Evolutionary conservation across 306 rosid species (phyloP), one percentile per base, ranked within the genome.

Genomic region (Gillenia trifoliata): DNA sequence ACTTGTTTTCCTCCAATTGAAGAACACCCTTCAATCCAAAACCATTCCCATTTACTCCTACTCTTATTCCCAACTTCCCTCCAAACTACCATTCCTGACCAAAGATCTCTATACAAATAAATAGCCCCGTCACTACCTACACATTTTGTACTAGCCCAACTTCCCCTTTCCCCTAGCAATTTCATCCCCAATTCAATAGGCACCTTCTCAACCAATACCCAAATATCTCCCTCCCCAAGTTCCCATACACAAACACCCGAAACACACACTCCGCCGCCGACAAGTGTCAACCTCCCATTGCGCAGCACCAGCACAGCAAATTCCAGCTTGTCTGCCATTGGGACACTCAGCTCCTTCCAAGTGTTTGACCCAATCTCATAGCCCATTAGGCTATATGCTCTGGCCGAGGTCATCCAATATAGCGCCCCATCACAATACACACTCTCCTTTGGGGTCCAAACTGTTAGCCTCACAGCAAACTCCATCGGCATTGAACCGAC

Each of bases 371-470:
- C 36, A 60, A 89, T 72, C 55, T 85, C 81, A 64, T 55, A 89
- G 1, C 88, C 85, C 83, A 91, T 78, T 8, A 89, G 83, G 78
- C 87, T 85, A 6, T 84, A 91, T 0, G 85, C 93, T 66, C 91
- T 83, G 0, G 97, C 97, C 0, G 96, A 89, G 5, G 98, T 93
- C 31, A 91, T 79, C 97, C 96, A 93, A 8, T 91, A 91, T 45
- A 93, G 36, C 10, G 73, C 81, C n/a, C 84, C 83, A 30, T 70
- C 67, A 1, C 83, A 74, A 64, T 45, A 76, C 5, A 89, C 92
- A 43, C 84, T 78, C 74, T 91, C 92, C 52, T 85, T 88, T 4
- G 91, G 92, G 20, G 97, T 89, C 98, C 98, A 91, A 15, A 93
- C 88, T 0, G 92, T 91, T 0, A 93, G 86, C 80, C 98, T 91